Conservation (phyloP, 2,329 filamentous ascomycete genomes). For the Geosmithia flava region DNA sequence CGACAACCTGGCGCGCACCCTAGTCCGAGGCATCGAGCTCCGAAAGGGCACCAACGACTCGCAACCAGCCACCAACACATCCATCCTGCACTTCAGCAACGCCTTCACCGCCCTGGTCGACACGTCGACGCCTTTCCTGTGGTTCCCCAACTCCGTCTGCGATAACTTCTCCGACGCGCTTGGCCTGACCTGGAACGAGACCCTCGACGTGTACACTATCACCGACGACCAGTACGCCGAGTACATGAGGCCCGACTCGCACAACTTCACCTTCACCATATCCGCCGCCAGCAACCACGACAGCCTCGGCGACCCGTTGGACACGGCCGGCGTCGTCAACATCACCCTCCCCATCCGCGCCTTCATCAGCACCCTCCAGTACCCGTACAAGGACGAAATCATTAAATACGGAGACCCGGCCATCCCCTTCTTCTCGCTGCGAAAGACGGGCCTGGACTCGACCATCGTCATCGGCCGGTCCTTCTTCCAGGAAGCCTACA, state of each 20-base stretch:
- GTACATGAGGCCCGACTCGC: conserved; percentile 28
- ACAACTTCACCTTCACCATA: conserved; percentile 45
- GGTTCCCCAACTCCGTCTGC: conserved; percentile 48
- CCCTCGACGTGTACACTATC: conserved; percentile 52
- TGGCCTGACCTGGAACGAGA: conserved; percentile 52
- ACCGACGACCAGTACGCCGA: conserved; percentile 39
- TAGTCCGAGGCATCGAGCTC: conserved; percentile 45
- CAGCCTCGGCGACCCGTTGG: conserved; percentile 34
- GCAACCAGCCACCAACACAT: conserved; percentile 4
- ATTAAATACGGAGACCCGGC: conserved; percentile 30
- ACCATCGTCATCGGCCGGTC: conserved; percentile 53
- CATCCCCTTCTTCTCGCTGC: conserved; percentile 54
- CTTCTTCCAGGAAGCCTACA: conserved; percentile 58
- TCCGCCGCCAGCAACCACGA: conserved; percentile 42
- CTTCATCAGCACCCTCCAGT: conserved; percentile 35
- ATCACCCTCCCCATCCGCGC: conserved; percentile 39
- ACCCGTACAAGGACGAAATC: conserved; percentile 29
- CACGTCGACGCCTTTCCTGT: conserved; percentile 51
- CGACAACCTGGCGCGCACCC: conserved; percentile 42
- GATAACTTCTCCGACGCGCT: conserved; percentile 51
- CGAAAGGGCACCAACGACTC: conserved; percentile 5
- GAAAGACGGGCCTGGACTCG: conserved; percentile 36
- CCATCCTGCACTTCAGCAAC: conserved; percentile 30
- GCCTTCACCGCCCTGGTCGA: conserved; percentile 45
- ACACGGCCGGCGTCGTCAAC: conserved; percentile 39